Evolutionary conservation across 495 filamentous ascomycete genomes (phyloP), one percentile per base, ranked within the genome.

Genomic region (Neurospora discreta): DNA sequence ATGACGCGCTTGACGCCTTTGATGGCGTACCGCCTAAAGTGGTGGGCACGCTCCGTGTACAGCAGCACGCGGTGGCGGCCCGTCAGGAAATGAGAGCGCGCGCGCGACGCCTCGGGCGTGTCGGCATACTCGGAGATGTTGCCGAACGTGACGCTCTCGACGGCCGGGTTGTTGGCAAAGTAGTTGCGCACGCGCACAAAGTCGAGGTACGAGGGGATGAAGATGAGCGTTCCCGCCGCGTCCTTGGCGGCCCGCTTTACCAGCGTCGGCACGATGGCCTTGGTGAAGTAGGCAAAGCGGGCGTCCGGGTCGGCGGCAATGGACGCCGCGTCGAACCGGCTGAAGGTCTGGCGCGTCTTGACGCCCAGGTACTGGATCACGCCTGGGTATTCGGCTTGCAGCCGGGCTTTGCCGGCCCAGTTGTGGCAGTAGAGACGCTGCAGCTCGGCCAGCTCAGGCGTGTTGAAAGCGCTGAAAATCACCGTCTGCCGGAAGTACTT

Each of bases 121-220:
- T 90, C 85, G 0, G 92, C 90, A 80, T 99, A 97, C 79, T 99
- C 95, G 70, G 91, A 93, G 67, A 99, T 90, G 16, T 87, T 87
- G 69, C 92, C 95, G 79, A 97, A 97, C 13, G 92, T 91, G 70
- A 97, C 77, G 71, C 86, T 84, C 71, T 85, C 84, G 26, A 90
- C 91, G 41, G 87, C 85, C 0, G 90, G 75, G 18, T 90, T 89
- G n/a, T 87, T 91, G 60, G 93, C 87, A 72, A 98, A 91, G 84
- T 93, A 91, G 82, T 98, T 99, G 68, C 95, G 89, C 71, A 98
- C 83, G 69, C 94, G 91, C 65, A 97, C 89, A 77, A 98, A 98
- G 82, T 99, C 95, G 44, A 97, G 88, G 82, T 96, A 98, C 9
- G 90, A 92, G 0, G 95, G 92, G 69, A 98, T 89, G 84, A 97